Percentiles rank a stretch among this genome's conserved stretches.
Evolutionary conservation across 257 asterid species (phyloP).

Genomic region (Solanum gracilifrons): DNA sequence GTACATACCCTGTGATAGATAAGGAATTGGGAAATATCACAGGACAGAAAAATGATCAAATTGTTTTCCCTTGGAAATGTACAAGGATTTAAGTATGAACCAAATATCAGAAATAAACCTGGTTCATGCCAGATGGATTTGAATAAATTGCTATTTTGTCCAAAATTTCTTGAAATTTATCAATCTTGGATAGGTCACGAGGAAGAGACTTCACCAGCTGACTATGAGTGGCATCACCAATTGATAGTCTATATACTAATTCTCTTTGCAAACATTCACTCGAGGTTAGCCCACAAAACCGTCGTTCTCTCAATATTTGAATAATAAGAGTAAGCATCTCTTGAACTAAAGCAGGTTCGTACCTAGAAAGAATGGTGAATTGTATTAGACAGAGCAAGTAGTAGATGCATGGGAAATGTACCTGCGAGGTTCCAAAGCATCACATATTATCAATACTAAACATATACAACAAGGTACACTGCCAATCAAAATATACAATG

Average conservation of each 20-base stretch:
- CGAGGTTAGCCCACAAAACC: conserved; percentile 78
- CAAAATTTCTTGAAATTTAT: conserved; percentile 69
- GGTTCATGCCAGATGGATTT: conserved; percentile 91
- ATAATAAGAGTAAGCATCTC: conserved; percentile 87
- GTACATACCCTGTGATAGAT: conserved; percentile 69
- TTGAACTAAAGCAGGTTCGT: conserved; percentile 63
- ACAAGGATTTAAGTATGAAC: background rate
- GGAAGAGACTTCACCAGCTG: conserved; percentile 92
- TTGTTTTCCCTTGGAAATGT: background rate
- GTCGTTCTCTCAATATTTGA: conserved; percentile 82
- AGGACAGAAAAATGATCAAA: background rate
- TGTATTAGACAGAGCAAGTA: background rate
- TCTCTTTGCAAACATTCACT: conserved; percentile 75
- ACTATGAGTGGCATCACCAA: conserved; percentile 89
- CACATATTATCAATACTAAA: background rate
- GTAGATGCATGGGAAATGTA: background rate
- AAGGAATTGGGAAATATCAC: conserved; percentile 5
- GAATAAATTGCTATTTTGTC: conserved; percentile 80
- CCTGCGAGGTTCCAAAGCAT: background rate
- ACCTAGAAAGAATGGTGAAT: conserved; percentile 28
- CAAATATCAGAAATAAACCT: conserved; percentile 36
- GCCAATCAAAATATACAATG: background rate
- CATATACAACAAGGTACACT: background rate
- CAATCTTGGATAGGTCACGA: conserved; percentile 70
- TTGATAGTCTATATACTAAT: conserved; percentile 70